Conservation (phyloP, 768 basidiomycete species). For the Candolleomyces aberdarensis region DNA sequence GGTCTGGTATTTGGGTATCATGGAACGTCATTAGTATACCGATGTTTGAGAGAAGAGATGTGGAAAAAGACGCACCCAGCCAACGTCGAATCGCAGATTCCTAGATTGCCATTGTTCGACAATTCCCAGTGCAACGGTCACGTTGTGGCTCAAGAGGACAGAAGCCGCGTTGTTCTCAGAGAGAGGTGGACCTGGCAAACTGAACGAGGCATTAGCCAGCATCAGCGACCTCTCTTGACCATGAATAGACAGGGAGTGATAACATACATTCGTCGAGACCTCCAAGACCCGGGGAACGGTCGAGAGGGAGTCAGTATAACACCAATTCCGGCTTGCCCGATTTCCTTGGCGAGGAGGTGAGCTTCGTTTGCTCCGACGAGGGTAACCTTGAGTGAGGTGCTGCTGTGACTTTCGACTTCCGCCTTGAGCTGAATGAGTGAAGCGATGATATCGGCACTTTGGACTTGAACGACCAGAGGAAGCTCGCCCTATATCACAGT, state of each 20-base stretch:
- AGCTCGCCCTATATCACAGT: conserved; percentile 40
- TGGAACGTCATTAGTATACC: background rate
- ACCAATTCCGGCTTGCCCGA: conserved; percentile 65
- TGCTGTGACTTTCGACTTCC: conserved; percentile 45
- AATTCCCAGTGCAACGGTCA: conserved; percentile 66
- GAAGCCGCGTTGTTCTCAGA: conserved; percentile 51
- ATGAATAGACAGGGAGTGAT: background rate
- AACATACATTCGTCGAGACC: conserved; percentile 52
- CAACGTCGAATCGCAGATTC: conserved; percentile 70
- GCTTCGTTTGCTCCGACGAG: conserved; percentile 63
- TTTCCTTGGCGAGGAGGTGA: conserved; percentile 67
- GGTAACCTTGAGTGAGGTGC: conserved; percentile 31
- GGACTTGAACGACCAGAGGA: conserved; percentile 57
- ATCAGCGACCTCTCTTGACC: background rate
- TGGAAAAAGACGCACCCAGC: conserved; percentile 53
- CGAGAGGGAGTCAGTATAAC: conserved; percentile 66
- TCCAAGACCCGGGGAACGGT: conserved; percentile 71
- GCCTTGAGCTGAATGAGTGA: conserved; percentile 60
- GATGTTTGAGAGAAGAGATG: background rate
- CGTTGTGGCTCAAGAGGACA: conserved; percentile 56
- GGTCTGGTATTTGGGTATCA: conserved; percentile 15
- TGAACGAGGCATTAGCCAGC: conserved; percentile 11
- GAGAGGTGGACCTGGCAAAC: conserved; percentile 42
- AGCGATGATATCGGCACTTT: conserved; percentile 71
- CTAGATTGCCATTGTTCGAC: conserved; percentile 55